Evolutionary conservation across 2,329 filamentous ascomycete species (phyloP).

Genomic region (Triangularia setosa): DNA sequence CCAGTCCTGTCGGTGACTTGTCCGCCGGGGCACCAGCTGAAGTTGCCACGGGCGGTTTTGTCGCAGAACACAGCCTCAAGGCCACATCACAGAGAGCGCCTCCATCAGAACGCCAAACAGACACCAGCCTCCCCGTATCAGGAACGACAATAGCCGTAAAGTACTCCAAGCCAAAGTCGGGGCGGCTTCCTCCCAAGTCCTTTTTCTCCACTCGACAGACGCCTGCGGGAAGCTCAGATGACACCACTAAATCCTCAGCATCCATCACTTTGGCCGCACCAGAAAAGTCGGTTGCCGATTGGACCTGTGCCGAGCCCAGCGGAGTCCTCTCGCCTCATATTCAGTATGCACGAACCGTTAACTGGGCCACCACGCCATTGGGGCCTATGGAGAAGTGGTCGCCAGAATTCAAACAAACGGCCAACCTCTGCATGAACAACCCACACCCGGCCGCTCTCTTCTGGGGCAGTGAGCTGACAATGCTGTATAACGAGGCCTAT

Average conservation of each 20-base stretch:
- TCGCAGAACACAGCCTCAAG: conserved; percentile 12
- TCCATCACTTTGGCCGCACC: conserved; percentile 30
- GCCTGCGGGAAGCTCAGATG: conserved; percentile 27
- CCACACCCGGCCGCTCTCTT: conserved; percentile 52
- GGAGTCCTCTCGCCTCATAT: conserved; percentile 32
- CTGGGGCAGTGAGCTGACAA: conserved; percentile 59
- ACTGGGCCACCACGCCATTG: conserved; percentile 44
- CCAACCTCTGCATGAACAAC: conserved; percentile 39
- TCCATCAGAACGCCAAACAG: conserved; percentile 12
- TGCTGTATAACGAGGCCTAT: conserved; percentile 70
- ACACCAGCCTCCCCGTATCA: conserved; percentile 26
- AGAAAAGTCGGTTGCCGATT: conserved; percentile 35
- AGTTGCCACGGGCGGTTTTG: conserved; percentile 22
- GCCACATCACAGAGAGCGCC: neutral
- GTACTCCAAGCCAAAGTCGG: neutral
- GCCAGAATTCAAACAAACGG: conserved; percentile 39
- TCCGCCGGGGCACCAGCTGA: conserved; percentile 24
- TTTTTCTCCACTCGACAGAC: neutral
- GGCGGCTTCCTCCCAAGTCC: neutral
- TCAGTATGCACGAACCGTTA: conserved; percentile 32
- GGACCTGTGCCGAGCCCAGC: conserved; percentile 31
- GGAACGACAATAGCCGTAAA: conserved; percentile 5
- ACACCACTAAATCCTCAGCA: conserved; percentile 28
- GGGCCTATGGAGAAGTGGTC: conserved; percentile 43
- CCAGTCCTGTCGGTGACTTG: conserved; percentile 26